A percentile compares a stretch with the other conserved stretches of the same genome.
These are phyloP conservation scores for Rhizoclosmatium sp. DNA, from an alignment of 192 early-diverging fungal genomes.

Conservation along the genomic window DNA sequence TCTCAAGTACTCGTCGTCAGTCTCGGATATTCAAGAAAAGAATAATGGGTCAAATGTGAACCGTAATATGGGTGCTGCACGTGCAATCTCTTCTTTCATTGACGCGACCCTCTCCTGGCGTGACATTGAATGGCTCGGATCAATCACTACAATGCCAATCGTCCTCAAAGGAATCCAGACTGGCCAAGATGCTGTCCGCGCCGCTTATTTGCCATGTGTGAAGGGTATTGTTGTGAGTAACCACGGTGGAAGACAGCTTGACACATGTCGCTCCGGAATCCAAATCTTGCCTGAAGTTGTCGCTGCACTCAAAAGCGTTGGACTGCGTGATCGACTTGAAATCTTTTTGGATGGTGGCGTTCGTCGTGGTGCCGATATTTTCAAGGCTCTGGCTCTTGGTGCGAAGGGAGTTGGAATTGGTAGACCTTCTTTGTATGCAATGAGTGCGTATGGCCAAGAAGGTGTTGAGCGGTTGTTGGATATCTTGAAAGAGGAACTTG, in stretches of 20 bases:
- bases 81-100: constrained; percentile 79
- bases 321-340: constrained; percentile 57
- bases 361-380: constrained; percentile 88
- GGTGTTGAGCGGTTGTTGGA: constrained; percentile 82
- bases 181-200: constrained; percentile 88
- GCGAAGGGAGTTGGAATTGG: constrained; percentile 92
- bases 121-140: constrained; percentile 87
- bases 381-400: constrained; percentile 96
- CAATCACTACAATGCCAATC: constrained; percentile 86
- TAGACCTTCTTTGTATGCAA: constrained; percentile 73
- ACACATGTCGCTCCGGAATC: constrained; percentile 78
- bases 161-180: constrained; percentile 93
- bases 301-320: constrained; percentile 63
- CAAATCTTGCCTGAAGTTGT: constrained; percentile 91
- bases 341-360: constrained; percentile 96
- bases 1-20: constrained; percentile 66
- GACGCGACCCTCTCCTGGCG: constrained; percentile 88
- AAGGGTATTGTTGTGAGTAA: constrained; percentile 92
- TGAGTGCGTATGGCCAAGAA: constrained; percentile 79
- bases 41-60: constrained; percentile 35
- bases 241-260: constrained; percentile 97
- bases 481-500: constrained; percentile 85
- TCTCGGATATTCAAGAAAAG: constrained; percentile 50
- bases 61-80: constrained; percentile 68
- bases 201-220: constrained; percentile 65